Evolutionary conservation across 345 rosid genomes (phyloP).

Genomic region (Bruguiera parviflora): DNA sequence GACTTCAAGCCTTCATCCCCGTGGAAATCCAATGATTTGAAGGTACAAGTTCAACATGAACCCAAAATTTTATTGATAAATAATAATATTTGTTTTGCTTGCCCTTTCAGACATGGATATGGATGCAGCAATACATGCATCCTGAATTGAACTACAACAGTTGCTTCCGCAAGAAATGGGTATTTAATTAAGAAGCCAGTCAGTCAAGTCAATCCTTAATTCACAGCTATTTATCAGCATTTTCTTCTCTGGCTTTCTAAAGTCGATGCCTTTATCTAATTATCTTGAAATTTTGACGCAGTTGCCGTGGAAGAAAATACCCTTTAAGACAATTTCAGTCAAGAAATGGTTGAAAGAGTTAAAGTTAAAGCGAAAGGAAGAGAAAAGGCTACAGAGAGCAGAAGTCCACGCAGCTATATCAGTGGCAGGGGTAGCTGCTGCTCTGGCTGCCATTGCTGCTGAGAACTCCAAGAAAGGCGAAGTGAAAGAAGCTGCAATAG

Average conservation of each 20-base stretch:
- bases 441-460: conserved; percentile 75
- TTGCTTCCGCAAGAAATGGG: conserved; percentile 80
- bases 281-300: conserved; percentile 16
- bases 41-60: conserved; percentile 41
- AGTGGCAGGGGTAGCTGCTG: conserved; percentile 84
- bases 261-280: background rate
- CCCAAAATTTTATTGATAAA: background rate
- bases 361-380: conserved; percentile 72
- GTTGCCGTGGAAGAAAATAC: conserved; percentile 68
- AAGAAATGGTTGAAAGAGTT: conserved; percentile 86
- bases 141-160: conserved; percentile 83
- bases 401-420: conserved; percentile 90
- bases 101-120: conserved; percentile 81
- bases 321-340: conserved; percentile 47
- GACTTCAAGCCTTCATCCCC: conserved; percentile 65
- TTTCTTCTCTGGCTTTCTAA: background rate
- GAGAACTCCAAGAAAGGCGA: conserved; percentile 41
- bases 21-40: conserved; percentile 86
- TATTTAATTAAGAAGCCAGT: conserved; percentile 17
- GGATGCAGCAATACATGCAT: conserved; percentile 99
- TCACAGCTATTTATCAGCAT: no score
- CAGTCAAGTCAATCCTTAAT: background rate
- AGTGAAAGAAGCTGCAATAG: conserved; percentile 59
- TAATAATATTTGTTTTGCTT: background rate
- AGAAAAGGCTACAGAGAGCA: conserved; percentile 68